Base-by-base conservation (phyloP, 2,329 filamentous ascomycete genomes). In the Apiospora sp. region DNA sequence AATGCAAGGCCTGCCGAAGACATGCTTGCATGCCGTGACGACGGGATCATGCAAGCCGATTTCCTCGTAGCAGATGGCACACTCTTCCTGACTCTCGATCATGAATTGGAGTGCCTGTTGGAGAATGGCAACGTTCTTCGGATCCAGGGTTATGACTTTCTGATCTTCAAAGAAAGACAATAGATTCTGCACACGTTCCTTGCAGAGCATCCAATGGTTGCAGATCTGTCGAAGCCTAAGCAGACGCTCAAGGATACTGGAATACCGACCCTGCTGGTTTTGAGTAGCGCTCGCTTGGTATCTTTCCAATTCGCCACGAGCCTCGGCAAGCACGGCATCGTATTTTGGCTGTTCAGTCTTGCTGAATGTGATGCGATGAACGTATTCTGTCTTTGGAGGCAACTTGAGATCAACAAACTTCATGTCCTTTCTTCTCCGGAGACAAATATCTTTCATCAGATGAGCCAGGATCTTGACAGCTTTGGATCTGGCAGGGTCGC, bases 401-500 rank as follows among this genome's bases (percentile, higher is more conserved):
- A 97, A 86, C 74, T 91, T 92, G 27, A 97, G 85, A 76, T 97
- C 94, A 70, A 98, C 89, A 78, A 97, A 97, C 6, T 88, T 88
- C 94, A 98, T 97, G 72, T 96, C 92, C 80, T 98, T 98, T 81
- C 91, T 92, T 49, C 95, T 90, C 49, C 95, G 90, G 30, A 98
- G 86, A 77, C 93, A 96, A 67, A 97, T 88, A 24, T 93, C 91
- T n/a, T 87, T 87, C 90, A 97, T 95, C 64, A 97, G 86, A 6
- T 96, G 93, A 4, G 97, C 86, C 4, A 96, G 84, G 14, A 87
- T 82, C 68, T 90, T 91, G 16, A 91, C 92, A 46, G 86, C 84
- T 0, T 83, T 80, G 22, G 49, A 51, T 19, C 71, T 51, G 37
- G 69, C 69, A n/a, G 73, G 73, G 58, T 72, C 69, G 19, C 69